Evolutionary conservation across 2,329 filamentous ascomycete genomes (phyloP), one percentile per base, ranked within the genome.

Genomic region (Fusarium buharicum): DNA sequence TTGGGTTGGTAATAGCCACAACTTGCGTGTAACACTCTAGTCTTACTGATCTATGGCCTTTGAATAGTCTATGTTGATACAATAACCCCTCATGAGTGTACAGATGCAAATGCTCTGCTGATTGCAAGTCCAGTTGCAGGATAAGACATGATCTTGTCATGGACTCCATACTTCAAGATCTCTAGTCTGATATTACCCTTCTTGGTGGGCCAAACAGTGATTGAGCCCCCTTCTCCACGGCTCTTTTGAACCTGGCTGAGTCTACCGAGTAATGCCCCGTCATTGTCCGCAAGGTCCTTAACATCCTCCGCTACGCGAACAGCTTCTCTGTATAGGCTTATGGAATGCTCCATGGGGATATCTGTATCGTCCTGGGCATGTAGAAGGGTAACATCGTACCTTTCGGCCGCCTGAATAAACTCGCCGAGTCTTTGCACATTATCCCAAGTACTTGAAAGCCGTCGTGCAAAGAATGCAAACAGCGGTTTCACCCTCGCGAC

Each of bases 71-170:
- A 39, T 22, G 4, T 33, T 33, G 30, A 6, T 33, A 13, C 12
- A 28, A n/a, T 7, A 16, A 14, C 2, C 10, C 14, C 16, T 38
- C 6, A 16, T 8, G 8, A 6, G 16, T 41, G 9, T 3, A 30
- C 37, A 6, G 60, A 63, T n/a, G 45, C 49, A 18, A 68, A 68
- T 2, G 50, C 59, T 31, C 61, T 50, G 4, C 50, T 53, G 24
- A 83, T 75, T 1, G 81, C 81, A 50, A 83, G 67, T 30, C 77
- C 79, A 1, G 82, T 75, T 11, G 81, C 73, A 2, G 81, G 79
- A 67, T 82, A 80, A 3, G 78, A 78, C 82, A 84, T 84, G 27
- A 83, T 76, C 10, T 77, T 76, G 67, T 84, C 82, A 51, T 84
- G 82, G 6, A 81, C 69, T 1, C 82, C 82, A 60, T 79, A 76